Conservation (phyloP, 2,329 filamentous ascomycete genomes). For the Seiridium cupressi region DNA sequence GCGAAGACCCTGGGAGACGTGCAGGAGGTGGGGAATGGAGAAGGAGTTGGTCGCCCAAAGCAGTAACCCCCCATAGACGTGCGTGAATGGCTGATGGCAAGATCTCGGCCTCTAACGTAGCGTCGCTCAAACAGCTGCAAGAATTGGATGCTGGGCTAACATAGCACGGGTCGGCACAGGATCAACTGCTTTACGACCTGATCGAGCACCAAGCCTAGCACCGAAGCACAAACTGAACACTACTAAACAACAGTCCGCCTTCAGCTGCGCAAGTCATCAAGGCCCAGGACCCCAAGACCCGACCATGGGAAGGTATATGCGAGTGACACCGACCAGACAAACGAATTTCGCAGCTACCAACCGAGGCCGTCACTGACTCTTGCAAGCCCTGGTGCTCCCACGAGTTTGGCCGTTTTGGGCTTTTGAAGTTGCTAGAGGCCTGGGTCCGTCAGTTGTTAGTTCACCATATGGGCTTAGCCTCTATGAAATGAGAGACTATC, state of each 20-base stretch:
- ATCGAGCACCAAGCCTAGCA: no score
- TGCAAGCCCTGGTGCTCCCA: neutral
- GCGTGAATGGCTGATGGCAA: neutral
- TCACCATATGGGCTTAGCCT: neutral
- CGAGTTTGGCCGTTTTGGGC: neutral
- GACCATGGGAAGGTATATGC: neutral
- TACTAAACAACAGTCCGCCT: no score
- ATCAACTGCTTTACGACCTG: neutral
- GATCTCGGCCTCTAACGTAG: neutral
- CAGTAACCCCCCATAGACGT: neutral
- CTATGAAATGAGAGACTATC: neutral
- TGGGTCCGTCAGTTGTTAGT: neutral
- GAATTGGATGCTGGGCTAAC: no score
- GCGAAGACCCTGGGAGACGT: slow-evolving; percentile 3
- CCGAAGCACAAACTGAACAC: no score
- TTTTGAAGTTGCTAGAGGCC: neutral
- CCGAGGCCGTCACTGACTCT: neutral
- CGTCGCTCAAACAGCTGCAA: neutral
- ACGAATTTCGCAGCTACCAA: neutral
- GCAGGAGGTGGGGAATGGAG: slow-evolving; percentile 1
- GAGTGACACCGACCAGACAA: neutral
- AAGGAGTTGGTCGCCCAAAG: neutral
- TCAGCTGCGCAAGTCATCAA: no score
- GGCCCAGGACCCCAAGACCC: neutral
- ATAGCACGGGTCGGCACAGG: neutral